Evolutionary conservation across 2,329 filamentous ascomycete species (phyloP).

Genomic region (Emydomyces testavorans): DNA sequence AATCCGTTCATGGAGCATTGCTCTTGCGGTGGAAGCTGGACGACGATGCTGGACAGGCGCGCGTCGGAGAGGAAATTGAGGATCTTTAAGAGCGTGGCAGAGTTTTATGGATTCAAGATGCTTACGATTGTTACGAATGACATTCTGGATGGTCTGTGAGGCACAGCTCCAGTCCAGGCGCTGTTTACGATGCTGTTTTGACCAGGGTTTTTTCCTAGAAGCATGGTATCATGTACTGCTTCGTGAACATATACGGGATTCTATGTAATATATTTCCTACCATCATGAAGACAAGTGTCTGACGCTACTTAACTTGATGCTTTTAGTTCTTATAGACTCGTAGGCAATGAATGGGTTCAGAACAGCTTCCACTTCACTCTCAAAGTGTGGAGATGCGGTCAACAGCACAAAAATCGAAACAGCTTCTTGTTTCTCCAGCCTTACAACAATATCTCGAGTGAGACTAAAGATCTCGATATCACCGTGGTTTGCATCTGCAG

Average conservation of each 20-base stretch:
- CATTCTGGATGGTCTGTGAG: constrained; percentile 40
- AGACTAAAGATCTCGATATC: too few relatives aligned
- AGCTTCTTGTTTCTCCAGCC: neutral
- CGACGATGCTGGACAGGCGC: constrained; percentile 54
- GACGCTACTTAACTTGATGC: too few relatives aligned
- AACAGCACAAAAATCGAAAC: neutral
- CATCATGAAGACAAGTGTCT: too few relatives aligned
- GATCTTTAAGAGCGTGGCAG: constrained; percentile 63
- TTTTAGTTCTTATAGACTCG: too few relatives aligned
- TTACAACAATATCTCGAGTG: too few relatives aligned
- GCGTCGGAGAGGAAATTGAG: constrained; percentile 54
- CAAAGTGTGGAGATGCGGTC: neutral
- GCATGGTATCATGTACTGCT: too few relatives aligned
- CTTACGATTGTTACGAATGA: constrained; percentile 61
- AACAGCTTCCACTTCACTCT: too few relatives aligned
- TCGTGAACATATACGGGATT: too few relatives aligned
- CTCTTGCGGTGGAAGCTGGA: constrained; percentile 80
- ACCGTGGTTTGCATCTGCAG: too few relatives aligned
- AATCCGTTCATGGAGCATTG: constrained; percentile 98
- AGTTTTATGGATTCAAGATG: constrained; percentile 72
- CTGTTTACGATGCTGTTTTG: neutral
- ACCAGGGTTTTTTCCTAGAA: neutral
- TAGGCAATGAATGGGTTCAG: neutral
- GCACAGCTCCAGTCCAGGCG: neutral
- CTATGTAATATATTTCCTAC: too few relatives aligned